These are phyloP conservation scores for Termitomyces eurrhizus DNA, from an alignment of 768 basidiomycete genomes.

Conservation along the genomic window DNA sequence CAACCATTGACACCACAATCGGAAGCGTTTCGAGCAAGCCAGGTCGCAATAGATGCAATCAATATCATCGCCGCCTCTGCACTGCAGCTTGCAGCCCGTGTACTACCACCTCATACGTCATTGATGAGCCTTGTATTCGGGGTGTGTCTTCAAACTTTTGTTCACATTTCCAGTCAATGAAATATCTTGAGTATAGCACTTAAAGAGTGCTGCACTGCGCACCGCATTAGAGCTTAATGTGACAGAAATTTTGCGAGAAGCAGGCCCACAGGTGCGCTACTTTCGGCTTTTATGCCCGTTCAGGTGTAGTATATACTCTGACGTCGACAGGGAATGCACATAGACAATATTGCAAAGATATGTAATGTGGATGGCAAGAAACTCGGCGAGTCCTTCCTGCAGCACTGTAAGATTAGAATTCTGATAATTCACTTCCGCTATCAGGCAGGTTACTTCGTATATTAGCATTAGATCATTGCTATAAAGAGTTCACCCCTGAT, in stretches of 20 bases:
- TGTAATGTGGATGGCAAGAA: conserved; percentile 27
- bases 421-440: background rate
- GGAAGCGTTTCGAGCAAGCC: conserved; percentile 26
- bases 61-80: conserved; percentile 31
- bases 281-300: background rate
- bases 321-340: conserved; percentile 12
- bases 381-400: conserved; percentile 23
- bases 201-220: conserved; percentile 22
- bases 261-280: conserved; percentile 23
- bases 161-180: too few relatives aligned
- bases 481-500: conserved; percentile 32
- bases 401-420: background rate
- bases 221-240: conserved; percentile 22
- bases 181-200: background rate
- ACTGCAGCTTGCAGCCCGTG: conserved; percentile 23
- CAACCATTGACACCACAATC: conserved; percentile 22
- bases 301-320: background rate
- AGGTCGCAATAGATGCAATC: conserved; percentile 24
- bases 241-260: conserved; percentile 31
- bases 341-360: conserved; percentile 26
- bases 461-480: conserved; percentile 32
- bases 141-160: background rate
- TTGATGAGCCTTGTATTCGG: conserved; percentile 13
- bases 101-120: conserved; percentile 20
- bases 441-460: conserved; percentile 24